phyloP scores from a whole-genome alignment of 768 basidiomycete species.

The Rhizopogon roseolus region DNA sequence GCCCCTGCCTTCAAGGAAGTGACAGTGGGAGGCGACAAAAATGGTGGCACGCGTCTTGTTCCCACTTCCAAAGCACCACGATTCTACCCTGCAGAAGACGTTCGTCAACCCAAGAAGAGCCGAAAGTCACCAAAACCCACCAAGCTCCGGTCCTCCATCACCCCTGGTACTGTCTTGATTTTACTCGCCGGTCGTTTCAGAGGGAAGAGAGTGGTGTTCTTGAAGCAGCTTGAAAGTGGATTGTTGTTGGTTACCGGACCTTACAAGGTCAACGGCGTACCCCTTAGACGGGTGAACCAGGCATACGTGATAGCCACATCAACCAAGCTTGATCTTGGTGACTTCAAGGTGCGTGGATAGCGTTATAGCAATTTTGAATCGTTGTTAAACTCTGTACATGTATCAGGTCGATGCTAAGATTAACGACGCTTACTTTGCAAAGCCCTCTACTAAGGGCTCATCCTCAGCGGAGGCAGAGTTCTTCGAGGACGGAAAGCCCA shows the following conservation, averaged over 20 bases:
- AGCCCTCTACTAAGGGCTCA: conserved; percentile 63
- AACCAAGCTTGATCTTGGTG: conserved; percentile 81
- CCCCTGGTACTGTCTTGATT: conserved; percentile 92
- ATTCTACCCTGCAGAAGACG: conserved; percentile 95
- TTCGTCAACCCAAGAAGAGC: conserved; percentile 85
- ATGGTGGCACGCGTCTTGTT: conserved; percentile 83
- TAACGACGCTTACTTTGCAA: conserved; percentile 92
- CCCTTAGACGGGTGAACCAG: conserved; percentile 96
- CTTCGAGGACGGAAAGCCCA: conserved; percentile 91
- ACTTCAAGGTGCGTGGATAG: conserved; percentile 56
- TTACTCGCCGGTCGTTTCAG: conserved; percentile 96
- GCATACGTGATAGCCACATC: conserved; percentile 99
- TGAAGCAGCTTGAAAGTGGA: conserved; percentile 93
- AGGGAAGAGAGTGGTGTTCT: conserved; percentile 96
- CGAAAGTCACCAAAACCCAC: conserved; percentile 82
- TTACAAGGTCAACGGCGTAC: conserved; percentile 97
- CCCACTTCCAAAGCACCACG: conserved; percentile 82
- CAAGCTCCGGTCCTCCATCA: conserved; percentile 80
- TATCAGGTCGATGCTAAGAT: conserved; percentile 80
- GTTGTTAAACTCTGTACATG: conserved; percentile 1
- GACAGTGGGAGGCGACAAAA: conserved; percentile 83
- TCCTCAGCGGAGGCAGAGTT: conserved; percentile 93
- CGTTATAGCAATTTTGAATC: background rate
- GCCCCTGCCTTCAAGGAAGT: conserved; percentile 69
- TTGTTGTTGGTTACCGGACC: conserved; percentile 95